A percentile compares a stretch with the other conserved stretches of the same genome.
phyloP scores from a whole-genome alignment of 768 basidiomycete genomes.

The Leccinum olivaceopallidum region DNA sequence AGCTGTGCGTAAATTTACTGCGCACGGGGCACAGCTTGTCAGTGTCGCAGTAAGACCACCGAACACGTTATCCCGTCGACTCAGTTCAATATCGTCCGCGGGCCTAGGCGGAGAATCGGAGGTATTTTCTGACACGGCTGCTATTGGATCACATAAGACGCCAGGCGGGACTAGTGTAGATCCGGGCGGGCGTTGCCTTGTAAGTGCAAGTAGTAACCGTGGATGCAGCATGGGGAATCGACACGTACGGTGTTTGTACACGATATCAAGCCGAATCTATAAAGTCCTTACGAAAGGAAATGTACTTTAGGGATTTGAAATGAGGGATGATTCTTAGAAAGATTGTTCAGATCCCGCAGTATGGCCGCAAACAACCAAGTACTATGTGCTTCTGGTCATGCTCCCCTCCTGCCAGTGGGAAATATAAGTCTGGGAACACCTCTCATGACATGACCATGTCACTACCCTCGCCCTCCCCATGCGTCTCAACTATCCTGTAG shows the following conservation, averaged over 20 bases:
- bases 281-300: slow-evolving; percentile 36
- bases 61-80: slow-evolving; percentile 36
- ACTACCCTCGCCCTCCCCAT: slow-evolving; percentile 21
- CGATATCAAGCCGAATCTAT: slow-evolving; percentile 62
- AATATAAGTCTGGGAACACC: slow-evolving; percentile 32
- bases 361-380: slow-evolving; percentile 30
- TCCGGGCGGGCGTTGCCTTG: slow-evolving; percentile 77
- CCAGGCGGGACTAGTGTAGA: slow-evolving; percentile 54
- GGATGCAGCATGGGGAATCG: slow-evolving; percentile 93
- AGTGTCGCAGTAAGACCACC: slow-evolving; percentile 76
- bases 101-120: slow-evolving; percentile 24
- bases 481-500: slow-evolving; percentile 33
- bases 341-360: slow-evolving; percentile 34
- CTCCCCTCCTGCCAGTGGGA: slow-evolving; percentile 27
- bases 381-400: slow-evolving; percentile 37
- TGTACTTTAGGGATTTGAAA: slow-evolving; percentile 35
- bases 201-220: slow-evolving; percentile 91
- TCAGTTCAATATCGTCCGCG: slow-evolving; percentile 28
- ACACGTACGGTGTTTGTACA: slow-evolving; percentile 90
- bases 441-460: slow-evolving; percentile 20
- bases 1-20: slow-evolving; percentile 68
- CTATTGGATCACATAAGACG: slow-evolving; percentile 11
- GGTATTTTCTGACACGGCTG: slow-evolving; percentile 14
- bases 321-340: slow-evolving; percentile 11
- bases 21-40: slow-evolving; percentile 84